phyloP scores from a whole-genome alignment of 805 yeast genomes.

The Wickerhamiella vanderwaltii region DNA sequence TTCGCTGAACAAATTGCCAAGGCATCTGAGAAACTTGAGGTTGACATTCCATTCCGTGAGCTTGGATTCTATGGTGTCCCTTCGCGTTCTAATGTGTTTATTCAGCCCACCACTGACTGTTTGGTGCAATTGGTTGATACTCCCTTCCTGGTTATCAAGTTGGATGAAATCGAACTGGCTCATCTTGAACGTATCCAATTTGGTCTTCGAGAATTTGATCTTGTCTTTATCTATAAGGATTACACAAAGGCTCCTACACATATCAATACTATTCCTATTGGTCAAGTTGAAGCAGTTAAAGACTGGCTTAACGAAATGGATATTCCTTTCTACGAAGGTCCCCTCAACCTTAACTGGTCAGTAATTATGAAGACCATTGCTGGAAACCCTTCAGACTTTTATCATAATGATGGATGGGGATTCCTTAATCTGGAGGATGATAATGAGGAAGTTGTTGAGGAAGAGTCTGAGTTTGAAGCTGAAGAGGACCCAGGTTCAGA shows the following conservation, averaged over 20 bases:
- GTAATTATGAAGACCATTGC: constrained; percentile 88
- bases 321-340: constrained; percentile 87
- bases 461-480: constrained; percentile 52
- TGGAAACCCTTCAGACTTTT: constrained; percentile 89
- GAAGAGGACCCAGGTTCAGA: constrained; percentile 43
- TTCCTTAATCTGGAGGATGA: constrained; percentile 85
- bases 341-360: constrained; percentile 90
- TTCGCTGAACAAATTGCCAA: constrained; percentile 89
- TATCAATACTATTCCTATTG: constrained; percentile 90
- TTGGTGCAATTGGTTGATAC: constrained; percentile 87
- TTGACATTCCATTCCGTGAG: constrained; percentile 91
- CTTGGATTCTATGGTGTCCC: constrained; percentile 98
- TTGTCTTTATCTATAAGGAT: constrained; percentile 94
- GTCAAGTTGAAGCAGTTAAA: constrained; percentile 78
- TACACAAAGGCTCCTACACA: constrained; percentile 79
- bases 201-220: constrained; percentile 89
- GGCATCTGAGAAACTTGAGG: constrained; percentile 65
- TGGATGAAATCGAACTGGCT: constrained; percentile 86
- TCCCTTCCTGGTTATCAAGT: constrained; percentile 82
- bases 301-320: constrained; percentile 98
- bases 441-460: constrained; percentile 55
- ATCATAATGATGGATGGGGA: constrained; percentile 91
- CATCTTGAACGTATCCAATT: constrained; percentile 95
- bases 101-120: constrained; percentile 97
- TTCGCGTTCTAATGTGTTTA: constrained; percentile 78